These are phyloP conservation scores for Hydnum rufescens DNA, from an alignment of 768 basidiomycete genomes.

Conservation along the genomic window DNA sequence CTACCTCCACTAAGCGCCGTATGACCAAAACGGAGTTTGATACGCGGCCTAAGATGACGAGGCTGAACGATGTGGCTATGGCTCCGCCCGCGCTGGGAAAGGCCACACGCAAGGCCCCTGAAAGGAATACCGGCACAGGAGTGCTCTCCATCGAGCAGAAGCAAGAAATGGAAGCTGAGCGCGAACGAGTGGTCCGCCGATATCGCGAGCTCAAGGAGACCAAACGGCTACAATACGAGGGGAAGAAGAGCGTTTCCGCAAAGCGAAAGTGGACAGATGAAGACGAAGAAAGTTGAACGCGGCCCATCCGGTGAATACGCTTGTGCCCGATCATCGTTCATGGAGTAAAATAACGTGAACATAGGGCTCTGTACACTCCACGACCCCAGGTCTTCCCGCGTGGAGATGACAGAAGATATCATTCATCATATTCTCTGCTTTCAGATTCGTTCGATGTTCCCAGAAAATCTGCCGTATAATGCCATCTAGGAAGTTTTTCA, in stretches of 20 bases:
- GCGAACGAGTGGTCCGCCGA: not conserved
- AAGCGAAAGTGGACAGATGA: not conserved
- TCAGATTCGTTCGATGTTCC: too few species aligned
- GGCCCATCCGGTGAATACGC: too few species aligned
- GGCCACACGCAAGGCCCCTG: not conserved
- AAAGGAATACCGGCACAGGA: not conserved
- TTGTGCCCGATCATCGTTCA: too few species aligned
- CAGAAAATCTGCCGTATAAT: too few species aligned
- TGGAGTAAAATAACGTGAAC: too few species aligned
- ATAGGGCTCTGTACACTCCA: too few species aligned
- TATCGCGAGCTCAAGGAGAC: not conserved
- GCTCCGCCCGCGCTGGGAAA: not conserved
- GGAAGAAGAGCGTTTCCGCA: not conserved
- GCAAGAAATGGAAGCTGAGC: not conserved
- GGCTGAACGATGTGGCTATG: not conserved
- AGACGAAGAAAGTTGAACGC: not conserved
- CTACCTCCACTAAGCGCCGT: not conserved
- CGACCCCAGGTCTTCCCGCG: too few species aligned
- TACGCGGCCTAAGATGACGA: not conserved
- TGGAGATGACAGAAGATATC: too few species aligned
- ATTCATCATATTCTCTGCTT: too few species aligned
- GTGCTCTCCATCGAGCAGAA: not conserved
- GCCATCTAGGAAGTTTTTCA: too few species aligned
- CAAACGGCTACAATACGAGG: too few species aligned
- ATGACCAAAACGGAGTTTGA: not conserved